Evolutionary conservation across 768 basidiomycete species (phyloP), one percentile per base, ranked within the genome.

Genomic region (Floccularia luteovirens): DNA sequence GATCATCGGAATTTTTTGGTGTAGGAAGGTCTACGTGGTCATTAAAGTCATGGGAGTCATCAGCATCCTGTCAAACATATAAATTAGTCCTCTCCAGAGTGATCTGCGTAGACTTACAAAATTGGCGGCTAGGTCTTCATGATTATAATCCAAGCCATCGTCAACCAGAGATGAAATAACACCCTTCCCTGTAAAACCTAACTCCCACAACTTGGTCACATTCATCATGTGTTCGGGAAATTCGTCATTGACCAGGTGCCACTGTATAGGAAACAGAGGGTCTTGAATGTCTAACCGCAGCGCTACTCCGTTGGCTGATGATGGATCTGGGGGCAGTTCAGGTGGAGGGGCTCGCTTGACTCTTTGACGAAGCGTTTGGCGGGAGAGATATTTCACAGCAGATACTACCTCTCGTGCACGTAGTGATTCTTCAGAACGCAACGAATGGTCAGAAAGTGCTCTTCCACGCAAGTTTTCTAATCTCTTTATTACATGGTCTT

Each of bases 41-140:
- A 58, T 99, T 99, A 60, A 91, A 99, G 59, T 99, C 93, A 55
- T 91, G 87, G 0, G 93, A 97, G 43, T 92, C 81, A 17, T 76
- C 78, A 8, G 82, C 76, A 54, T 82, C 89, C 93, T 96, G 46
- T 2, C 23, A 36, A 60, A 50, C 68, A 72, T 77, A 75, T 44
- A 13, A 36, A 19, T 42, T 28, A 43, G 40, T 17, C 40, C 36
- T 30, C 6, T 17, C 11, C 5, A 8, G 30, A 35, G 4, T 27
- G 36, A 34, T 33, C 7, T 22, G 33, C 28, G 24, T 36, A 27
- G 14, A 74, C 91, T 52, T 55, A 98, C 96, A 60, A 97, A 99
- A 61, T 98, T 99, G 25, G 69, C 81, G 22, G 79, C 76, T 31
- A 99, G 69, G 60, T 99, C 96, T 36, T 80, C 77, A 50, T 81